These are phyloP conservation scores for Serendipita sp. DNA, from an alignment of 1,284 basidiomycete species.

Conservation along the genomic window DNA sequence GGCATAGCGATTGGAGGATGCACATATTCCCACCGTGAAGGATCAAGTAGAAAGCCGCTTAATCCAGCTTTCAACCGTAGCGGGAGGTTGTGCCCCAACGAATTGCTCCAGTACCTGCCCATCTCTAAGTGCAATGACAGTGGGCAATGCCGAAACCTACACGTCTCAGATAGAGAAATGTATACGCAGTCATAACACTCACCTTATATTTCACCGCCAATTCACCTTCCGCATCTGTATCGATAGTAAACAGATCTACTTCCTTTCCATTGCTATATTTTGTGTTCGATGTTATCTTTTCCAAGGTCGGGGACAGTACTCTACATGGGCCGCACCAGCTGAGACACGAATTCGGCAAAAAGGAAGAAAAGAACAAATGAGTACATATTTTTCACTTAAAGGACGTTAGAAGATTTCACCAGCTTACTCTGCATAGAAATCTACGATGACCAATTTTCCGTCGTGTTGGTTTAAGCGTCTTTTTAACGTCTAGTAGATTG, in stretches of 20 bases:
- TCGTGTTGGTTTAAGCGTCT: neutral
- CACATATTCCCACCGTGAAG: no score
- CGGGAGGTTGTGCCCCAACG: slow-evolving; percentile 42
- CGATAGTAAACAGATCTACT: slow-evolving; percentile 54
- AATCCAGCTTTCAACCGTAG: slow-evolving; percentile 36
- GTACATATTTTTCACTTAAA: slow-evolving; percentile 3
- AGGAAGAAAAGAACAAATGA: slow-evolving; percentile 9
- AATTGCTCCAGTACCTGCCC: slow-evolving; percentile 42
- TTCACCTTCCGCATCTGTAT: slow-evolving; percentile 41
- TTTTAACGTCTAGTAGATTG: neutral
- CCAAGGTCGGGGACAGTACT: slow-evolving; percentile 48
- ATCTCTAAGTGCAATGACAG: slow-evolving; percentile 54
- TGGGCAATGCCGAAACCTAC: slow-evolving; percentile 52
- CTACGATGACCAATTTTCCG: slow-evolving; percentile 41
- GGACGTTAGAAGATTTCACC: neutral
- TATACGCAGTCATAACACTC: slow-evolving; percentile 13
- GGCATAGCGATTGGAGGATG: no score
- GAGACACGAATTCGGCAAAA: slow-evolving; percentile 6
- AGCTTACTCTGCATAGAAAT: slow-evolving; percentile 63
- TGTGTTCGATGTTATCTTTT: slow-evolving; percentile 29
- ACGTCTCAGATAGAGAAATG: neutral
- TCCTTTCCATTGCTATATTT: slow-evolving; percentile 39
- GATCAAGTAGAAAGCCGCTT: slow-evolving; percentile 22
- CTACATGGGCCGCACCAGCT: slow-evolving; percentile 69
- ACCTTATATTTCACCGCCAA: slow-evolving; percentile 39